Evolutionary conservation across 441 rosid species (phyloP), one percentile per base, ranked within the genome.

Genomic region (Daphne laureola): DNA sequence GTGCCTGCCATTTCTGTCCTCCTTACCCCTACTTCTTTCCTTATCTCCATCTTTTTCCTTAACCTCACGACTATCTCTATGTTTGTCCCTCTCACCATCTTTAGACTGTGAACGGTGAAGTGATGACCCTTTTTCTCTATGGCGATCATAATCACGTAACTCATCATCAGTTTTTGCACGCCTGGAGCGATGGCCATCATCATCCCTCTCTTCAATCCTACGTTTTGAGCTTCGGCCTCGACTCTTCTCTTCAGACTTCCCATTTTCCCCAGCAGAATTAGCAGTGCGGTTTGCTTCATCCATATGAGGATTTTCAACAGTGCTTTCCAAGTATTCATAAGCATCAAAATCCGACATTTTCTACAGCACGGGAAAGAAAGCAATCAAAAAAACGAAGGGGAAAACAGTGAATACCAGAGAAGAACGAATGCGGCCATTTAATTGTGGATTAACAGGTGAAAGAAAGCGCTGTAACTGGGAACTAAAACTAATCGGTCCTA

Each of bases 301-400:
- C 0, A 60, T 61, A 51, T 79, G 83, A 6, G 86, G 82, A 57
- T 84, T 90, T 48, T 94, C 99, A 73, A 90, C 98, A 0, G 76
- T 78, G 66, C 84, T 86, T 84, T 90, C 98, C 67, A 90, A 65
- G 75, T 94, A 94, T 40, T 94, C 98, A 51, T 90, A 90, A 80
- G 88, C 99, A 68, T 94, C 99, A 62, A 90, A 94, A 58, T 94
- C 99, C 98, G 91, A 88, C 41, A 26, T 46, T 53, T 31, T 51
- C 25, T n/a, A 47, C 58, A 55, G 12, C 16, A 40, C 46, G 46
- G 18, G 26, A 57, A 8, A 43, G 53, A 56, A 48, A 17, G 6
- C 45, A 15, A 53, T 14, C 46, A 65, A 0, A 31, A 16, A 9
- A 41, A 13, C 55, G 44, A 35, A 40, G 49, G 12, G 54, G 2